Percentiles rank a stretch among this genome's conserved stretches.
phyloP scores from a whole-genome alignment of 371 early-diverging fungal species.

The Paraphysoderma sedebokerense region DNA sequence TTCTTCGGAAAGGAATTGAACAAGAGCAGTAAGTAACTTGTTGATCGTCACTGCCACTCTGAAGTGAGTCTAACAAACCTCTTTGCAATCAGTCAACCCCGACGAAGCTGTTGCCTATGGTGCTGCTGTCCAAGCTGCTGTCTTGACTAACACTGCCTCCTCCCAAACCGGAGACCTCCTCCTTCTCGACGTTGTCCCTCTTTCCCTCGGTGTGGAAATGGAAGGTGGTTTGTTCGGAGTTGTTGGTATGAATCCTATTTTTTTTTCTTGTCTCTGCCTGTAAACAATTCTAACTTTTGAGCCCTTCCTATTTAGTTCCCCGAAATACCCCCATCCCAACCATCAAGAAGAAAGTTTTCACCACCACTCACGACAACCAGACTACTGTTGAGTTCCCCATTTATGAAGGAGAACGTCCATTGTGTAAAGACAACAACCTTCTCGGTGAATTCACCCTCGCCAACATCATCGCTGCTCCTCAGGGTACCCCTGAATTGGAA shows the following conservation, averaged over 20 bases:
- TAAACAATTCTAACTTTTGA: conserved; percentile 43
- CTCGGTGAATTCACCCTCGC: conserved; percentile 80
- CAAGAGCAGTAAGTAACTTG: no score
- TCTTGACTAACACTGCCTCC: conserved; percentile 54
- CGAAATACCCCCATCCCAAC: conserved; percentile 86
- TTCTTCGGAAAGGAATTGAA: conserved; percentile 75
- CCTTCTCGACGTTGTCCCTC: conserved; percentile 76
- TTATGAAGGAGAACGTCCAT: conserved; percentile 81
- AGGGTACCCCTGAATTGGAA: conserved; percentile 80
- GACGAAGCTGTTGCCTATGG: conserved; percentile 98
- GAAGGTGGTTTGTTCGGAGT: conserved; percentile 71
- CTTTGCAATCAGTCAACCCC: conserved; percentile 63
- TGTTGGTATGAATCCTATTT: no score
- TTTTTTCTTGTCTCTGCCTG: conserved; percentile 15
- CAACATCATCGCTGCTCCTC: conserved; percentile 75
- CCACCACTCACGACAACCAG: conserved; percentile 90
- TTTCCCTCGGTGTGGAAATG: conserved; percentile 85
- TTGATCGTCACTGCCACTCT: no score
- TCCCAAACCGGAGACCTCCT: conserved; percentile 51
- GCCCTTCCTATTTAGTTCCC: conserved; percentile 85
- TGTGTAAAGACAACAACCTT: conserved; percentile 84
- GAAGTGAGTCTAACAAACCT: no score
- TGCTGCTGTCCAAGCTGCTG: conserved; percentile 91
- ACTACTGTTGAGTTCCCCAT: conserved; percentile 81
- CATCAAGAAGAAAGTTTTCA: conserved; percentile 77